Percentiles rank a stretch among this genome's conserved stretches.
Conservation (phyloP, 306 rosid genomes). For the Vigna trinervia region DNA sequence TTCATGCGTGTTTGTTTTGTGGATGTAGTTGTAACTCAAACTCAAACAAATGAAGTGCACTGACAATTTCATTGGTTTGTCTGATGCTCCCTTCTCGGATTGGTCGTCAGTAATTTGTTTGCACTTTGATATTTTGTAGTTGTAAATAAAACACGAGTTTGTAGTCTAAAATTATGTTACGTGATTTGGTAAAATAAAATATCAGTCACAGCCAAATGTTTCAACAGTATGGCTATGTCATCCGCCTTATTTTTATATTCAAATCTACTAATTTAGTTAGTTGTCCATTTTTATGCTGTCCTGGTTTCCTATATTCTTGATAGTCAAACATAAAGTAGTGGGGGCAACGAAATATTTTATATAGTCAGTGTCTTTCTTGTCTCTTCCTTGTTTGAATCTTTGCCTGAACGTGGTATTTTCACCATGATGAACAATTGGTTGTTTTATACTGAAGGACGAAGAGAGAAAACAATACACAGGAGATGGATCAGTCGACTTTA, state of each 20-base stretch:
- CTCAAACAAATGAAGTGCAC: background rate
- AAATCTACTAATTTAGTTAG: conserved; percentile 9
- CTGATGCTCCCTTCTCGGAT: background rate
- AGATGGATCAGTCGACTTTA: conserved; percentile 75
- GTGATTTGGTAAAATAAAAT: conserved; percentile 5
- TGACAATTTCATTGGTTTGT: conserved; percentile 2
- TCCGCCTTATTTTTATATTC: background rate
- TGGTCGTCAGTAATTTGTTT: background rate
- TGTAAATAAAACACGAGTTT: background rate
- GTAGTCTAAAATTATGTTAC: background rate
- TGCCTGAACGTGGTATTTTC: conserved; percentile 2
- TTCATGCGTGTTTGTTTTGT: background rate
- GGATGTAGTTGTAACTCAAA: background rate
- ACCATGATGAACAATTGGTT: conserved; percentile 2
- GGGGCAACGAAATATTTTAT: background rate
- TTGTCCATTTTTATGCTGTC: background rate
- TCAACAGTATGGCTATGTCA: background rate
- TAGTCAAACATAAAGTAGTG: conserved; percentile 17
- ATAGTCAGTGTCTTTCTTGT: background rate
- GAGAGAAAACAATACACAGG: conserved; percentile 54
- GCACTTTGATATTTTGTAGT: conserved; percentile 5
- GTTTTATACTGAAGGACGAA: conserved; percentile 56
- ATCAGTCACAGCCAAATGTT: background rate
- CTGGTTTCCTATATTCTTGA: conserved; percentile 1
- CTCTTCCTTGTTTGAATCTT: background rate